Conservation (phyloP, 1,284 basidiomycete genomes). For the Filobasidium uniguttulatum region DNA sequence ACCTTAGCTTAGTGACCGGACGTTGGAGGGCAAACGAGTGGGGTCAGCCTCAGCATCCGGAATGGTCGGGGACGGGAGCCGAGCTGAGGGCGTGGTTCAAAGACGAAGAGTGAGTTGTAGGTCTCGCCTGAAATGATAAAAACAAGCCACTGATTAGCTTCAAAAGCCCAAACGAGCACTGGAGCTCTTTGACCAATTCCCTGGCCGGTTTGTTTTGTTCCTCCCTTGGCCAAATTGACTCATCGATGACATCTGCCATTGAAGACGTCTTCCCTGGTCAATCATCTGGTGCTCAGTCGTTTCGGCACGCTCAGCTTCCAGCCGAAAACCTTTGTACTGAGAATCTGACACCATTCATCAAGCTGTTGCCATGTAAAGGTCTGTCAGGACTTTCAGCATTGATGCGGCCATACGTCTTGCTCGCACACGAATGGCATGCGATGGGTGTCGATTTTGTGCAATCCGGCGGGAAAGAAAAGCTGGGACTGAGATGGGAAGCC, state of each 20-base stretch:
- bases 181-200: slow-evolving; percentile 73
- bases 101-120: slow-evolving; percentile 45
- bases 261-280: slow-evolving; percentile 15
- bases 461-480: slow-evolving; percentile 42
- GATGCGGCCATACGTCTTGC: slow-evolving; percentile 15
- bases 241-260: slow-evolving; percentile 18
- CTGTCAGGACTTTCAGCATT: slow-evolving; percentile 66
- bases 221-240: slow-evolving; percentile 50
- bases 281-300: slow-evolving; percentile 27
- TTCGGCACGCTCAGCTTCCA: slow-evolving; percentile 56
- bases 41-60: slow-evolving; percentile 54
- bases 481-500: slow-evolving; percentile 64
- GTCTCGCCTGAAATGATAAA: slow-evolving; percentile 10
- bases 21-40: slow-evolving; percentile 80
- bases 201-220: slow-evolving; percentile 90
- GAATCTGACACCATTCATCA: slow-evolving; percentile 88
- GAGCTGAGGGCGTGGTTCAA: slow-evolving; percentile 83
- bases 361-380: slow-evolving; percentile 84
- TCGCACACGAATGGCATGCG: slow-evolving; percentile 19
- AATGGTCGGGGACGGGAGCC: slow-evolving; percentile 65
- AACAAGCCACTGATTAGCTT: slow-evolving; percentile 32
- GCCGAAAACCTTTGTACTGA: slow-evolving; percentile 87
- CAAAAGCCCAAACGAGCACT: slow-evolving; percentile 60
- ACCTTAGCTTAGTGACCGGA: slow-evolving; percentile 75
- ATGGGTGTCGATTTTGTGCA: slow-evolving; percentile 15